Percentiles rank a stretch among this genome's conserved stretches.
These are phyloP conservation scores for Mucor irregularis DNA, from an alignment of 371 early-diverging fungal genomes.

Conservation along the genomic window DNA sequence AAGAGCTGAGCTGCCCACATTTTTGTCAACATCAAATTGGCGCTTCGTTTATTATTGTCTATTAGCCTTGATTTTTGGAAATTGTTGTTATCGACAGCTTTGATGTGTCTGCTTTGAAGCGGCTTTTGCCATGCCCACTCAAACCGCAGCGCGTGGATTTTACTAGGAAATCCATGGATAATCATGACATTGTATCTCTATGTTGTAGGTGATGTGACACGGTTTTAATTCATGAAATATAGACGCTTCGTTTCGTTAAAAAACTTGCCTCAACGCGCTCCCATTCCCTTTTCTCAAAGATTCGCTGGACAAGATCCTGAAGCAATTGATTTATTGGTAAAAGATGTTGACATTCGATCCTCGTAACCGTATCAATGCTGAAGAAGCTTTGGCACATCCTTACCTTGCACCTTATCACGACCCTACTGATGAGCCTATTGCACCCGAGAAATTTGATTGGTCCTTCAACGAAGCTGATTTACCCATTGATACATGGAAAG, in stretches of 20 bases:
- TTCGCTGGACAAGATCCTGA: constrained; percentile 49
- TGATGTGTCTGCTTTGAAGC: constrained; percentile 19
- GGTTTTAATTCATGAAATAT: too few relatives aligned
- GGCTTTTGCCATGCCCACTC: constrained; percentile 35
- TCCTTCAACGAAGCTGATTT: constrained; percentile 91
- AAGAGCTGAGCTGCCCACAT: constrained; percentile 25
- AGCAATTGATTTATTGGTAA: constrained; percentile 89
- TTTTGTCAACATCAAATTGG: constrained; percentile 18
- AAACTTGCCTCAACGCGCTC: constrained; percentile 79
- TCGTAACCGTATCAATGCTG: constrained; percentile 85
- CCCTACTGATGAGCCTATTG: constrained; percentile 85
- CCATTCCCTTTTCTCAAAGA: constrained; percentile 75
- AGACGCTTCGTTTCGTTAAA: constrained; percentile 93
- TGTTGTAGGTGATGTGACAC: not conserved
- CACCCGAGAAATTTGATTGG: constrained; percentile 89
- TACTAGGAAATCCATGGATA: constrained; percentile 25
- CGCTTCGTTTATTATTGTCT: not conserved
- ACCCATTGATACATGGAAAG: constrained; percentile 88
- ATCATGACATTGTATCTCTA: constrained; percentile 19
- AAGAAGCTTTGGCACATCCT: constrained; percentile 84
- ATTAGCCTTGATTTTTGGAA: not conserved
- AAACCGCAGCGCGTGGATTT: constrained; percentile 21
- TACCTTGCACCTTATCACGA: constrained; percentile 94
- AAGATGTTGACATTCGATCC: constrained; percentile 95
- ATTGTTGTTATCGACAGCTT: not conserved